A percentile compares a stretch with the other conserved stretches of the same genome.
These are phyloP conservation scores for Cryphonectria parasitica DNA, from an alignment of 2,329 filamentous ascomycete species.

Conservation along the genomic window DNA sequence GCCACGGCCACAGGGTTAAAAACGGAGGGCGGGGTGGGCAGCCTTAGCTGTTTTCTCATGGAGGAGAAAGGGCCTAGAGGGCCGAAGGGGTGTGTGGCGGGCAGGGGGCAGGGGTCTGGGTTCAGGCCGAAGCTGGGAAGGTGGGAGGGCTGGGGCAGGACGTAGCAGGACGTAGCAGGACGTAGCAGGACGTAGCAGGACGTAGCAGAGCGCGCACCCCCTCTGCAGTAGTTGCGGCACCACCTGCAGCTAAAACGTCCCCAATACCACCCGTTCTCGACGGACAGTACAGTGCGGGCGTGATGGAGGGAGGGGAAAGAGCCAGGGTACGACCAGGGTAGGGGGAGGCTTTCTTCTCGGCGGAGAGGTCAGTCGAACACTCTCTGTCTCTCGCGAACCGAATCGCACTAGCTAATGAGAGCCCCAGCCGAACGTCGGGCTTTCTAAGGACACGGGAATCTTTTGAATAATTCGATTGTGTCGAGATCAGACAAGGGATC, in stretches of 20 bases:
- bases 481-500: slow-evolving; percentile 5
- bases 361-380: slow-evolving; percentile 25
- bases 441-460: slow-evolving; percentile 7
- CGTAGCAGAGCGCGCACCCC: slow-evolving; percentile 22
- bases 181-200: slow-evolving; percentile 5
- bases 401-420: slow-evolving; percentile 23
- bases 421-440: slow-evolving; percentile 23
- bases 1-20: slow-evolving; percentile 46
- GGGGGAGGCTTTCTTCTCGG: slow-evolving; percentile 18
- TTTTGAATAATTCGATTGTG: slow-evolving; percentile 8
- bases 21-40: slow-evolving; percentile 38
- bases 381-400: slow-evolving; percentile 33
- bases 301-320: slow-evolving; percentile 2
- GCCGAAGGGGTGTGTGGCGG: slow-evolving; percentile 23
- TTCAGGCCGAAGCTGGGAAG: slow-evolving; percentile 38
- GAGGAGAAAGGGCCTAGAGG: slow-evolving; percentile 11
- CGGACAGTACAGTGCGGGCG: slow-evolving; percentile 24
- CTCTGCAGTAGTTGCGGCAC: slow-evolving; percentile 30
- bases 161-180: neutral
- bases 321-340: slow-evolving; percentile 16
- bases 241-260: slow-evolving; percentile 33
- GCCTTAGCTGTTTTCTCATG: slow-evolving; percentile 28
- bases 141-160: slow-evolving; percentile 29
- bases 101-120: slow-evolving; percentile 27
- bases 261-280: slow-evolving; percentile 30